Percentiles rank a stretch among this genome's conserved stretches.
These are phyloP conservation scores for Paramyrothecium roridum DNA, from an alignment of 2,329 filamentous ascomycete genomes.

Conservation along the genomic window DNA sequence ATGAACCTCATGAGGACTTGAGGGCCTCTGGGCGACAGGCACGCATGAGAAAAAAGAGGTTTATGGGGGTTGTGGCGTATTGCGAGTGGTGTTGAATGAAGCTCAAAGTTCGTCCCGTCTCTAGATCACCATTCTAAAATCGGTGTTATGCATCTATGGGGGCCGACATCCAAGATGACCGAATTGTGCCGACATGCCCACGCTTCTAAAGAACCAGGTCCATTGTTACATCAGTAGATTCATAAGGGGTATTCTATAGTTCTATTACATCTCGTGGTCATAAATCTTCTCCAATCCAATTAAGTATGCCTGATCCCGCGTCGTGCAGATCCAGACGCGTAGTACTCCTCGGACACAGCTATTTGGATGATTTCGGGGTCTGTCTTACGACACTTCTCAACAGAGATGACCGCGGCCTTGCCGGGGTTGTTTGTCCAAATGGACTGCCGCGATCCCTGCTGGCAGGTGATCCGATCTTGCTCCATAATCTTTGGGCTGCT, in stretches of 20 bases:
- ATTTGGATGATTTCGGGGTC: constrained; percentile 14
- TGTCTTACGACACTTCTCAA: constrained; percentile 28
- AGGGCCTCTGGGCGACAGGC: not conserved
- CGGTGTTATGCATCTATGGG: not conserved
- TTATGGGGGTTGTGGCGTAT: constrained; percentile 20
- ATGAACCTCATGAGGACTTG: constrained; percentile 52
- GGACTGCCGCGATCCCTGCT: constrained; percentile 26
- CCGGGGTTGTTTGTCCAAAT: constrained; percentile 33
- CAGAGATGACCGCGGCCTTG: constrained; percentile 34
- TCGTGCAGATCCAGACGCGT: not conserved
- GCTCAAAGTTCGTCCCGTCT: not conserved
- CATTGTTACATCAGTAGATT: not conserved
- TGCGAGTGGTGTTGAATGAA: not conserved
- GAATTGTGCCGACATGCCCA: no score
- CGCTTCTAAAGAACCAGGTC: not conserved
- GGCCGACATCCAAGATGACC: not conserved
- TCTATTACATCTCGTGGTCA: not conserved
- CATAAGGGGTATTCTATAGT: not conserved
- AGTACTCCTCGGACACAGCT: not conserved
- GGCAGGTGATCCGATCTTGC: constrained; percentile 51
- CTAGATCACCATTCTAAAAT: not conserved
- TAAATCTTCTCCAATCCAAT: not conserved
- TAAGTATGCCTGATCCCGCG: not conserved
- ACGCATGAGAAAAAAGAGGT: not conserved
- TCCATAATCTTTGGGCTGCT: constrained; percentile 68